phyloP scores from a whole-genome alignment of 192 early-diverging fungal genomes.

The Spizellomyces punctatus region DNA sequence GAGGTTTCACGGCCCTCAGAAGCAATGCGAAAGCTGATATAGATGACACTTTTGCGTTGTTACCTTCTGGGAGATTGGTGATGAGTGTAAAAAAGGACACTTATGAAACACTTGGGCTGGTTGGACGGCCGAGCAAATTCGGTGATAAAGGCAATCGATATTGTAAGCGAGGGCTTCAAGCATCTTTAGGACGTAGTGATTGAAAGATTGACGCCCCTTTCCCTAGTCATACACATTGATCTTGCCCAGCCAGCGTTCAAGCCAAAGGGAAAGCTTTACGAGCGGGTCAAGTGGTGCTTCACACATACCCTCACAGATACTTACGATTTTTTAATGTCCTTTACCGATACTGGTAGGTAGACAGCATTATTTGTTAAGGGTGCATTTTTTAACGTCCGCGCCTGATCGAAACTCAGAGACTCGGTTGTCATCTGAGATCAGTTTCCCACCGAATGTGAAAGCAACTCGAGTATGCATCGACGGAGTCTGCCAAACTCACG shows the following conservation, averaged over 20 bases:
- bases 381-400: not conserved
- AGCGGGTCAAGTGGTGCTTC: constrained; percentile 37
- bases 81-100: constrained; percentile 37
- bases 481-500: not conserved
- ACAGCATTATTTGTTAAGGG: not conserved
- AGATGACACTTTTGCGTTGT: constrained; percentile 34
- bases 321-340: constrained; percentile 17
- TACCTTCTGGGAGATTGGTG: constrained; percentile 28
- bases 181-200: not conserved
- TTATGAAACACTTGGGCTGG: constrained; percentile 33
- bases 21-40: constrained; percentile 22
- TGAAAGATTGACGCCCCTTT: too few species aligned
- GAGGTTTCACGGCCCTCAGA: constrained; percentile 20
- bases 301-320: constrained; percentile 14
- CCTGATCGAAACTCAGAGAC: not conserved
- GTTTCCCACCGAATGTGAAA: not conserved
- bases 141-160: constrained; percentile 12
- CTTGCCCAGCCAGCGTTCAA: constrained; percentile 17
- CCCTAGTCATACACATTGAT: constrained; percentile 16
- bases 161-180: not conserved
- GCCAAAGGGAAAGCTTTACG: constrained; percentile 16
- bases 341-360: constrained; percentile 14
- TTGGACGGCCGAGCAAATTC: constrained; percentile 14
- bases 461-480: not conserved
- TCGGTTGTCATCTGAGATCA: not conserved